Conservation (phyloP, 108 stramenopile species). For the Bacterosira constricta region DNA sequence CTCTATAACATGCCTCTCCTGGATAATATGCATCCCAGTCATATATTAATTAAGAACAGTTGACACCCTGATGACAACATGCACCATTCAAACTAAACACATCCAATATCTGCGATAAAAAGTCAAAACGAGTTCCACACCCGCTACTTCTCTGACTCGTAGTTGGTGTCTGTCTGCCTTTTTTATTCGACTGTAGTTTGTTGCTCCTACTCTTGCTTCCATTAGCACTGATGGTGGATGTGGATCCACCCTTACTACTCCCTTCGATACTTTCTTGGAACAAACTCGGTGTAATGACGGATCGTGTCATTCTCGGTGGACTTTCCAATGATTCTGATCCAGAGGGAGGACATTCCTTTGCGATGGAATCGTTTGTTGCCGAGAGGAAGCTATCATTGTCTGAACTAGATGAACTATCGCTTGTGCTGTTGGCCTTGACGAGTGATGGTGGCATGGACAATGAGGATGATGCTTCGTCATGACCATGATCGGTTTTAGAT, state of each 20-base stretch:
- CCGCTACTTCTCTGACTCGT: too few species aligned
- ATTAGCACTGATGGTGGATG: too few species aligned
- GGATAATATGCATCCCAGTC: too few species aligned
- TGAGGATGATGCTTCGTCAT: not conserved
- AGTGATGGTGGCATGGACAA: not conserved
- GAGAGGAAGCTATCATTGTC: not conserved
- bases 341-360: too few species aligned
- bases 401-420: not conserved
- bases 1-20: too few species aligned
- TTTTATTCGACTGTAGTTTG: not conserved
- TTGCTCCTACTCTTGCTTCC: not conserved
- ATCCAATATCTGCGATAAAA: not conserved
- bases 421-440: not conserved
- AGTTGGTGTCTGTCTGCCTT: not conserved
- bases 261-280: not conserved
- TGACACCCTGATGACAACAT: conserved; percentile 14
- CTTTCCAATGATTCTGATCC: not conserved
- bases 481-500: not conserved
- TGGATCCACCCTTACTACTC: not conserved
- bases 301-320: conserved; percentile 3
- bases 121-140: not conserved
- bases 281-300: not conserved
- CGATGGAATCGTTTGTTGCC: not conserved
- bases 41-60: too few species aligned
- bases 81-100: conserved; percentile 2